Percentiles rank a stretch among this genome's conserved stretches.
Evolutionary conservation across 1,139 yeast species (phyloP).

Genomic region (Hansenula anomala): DNA sequence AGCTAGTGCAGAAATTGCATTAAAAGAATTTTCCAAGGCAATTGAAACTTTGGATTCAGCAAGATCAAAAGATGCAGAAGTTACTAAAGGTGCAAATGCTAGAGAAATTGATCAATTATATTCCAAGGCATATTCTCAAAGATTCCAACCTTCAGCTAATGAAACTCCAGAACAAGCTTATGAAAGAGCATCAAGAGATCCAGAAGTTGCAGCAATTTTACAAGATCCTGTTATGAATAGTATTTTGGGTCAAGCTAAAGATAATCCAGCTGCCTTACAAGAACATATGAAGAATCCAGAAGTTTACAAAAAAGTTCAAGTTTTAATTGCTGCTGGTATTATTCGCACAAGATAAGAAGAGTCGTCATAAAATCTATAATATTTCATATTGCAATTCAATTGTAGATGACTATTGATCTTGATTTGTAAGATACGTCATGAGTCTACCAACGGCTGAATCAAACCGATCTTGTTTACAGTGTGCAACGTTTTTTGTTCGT

Average conservation of each 20-base stretch:
- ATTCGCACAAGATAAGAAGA: slow-evolving; percentile 73
- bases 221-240: slow-evolving; percentile 98
- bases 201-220: slow-evolving; percentile 85
- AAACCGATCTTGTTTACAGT: no score
- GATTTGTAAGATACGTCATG: no score
- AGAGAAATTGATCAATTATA: slow-evolving; percentile 81
- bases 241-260: slow-evolving; percentile 89
- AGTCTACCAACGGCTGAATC: no score
- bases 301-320: slow-evolving; percentile 81
- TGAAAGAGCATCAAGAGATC: slow-evolving; percentile 88
- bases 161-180: slow-evolving; percentile 95
- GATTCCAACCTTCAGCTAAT: slow-evolving; percentile 79
- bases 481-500: no score
- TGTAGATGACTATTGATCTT: no score
- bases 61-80: slow-evolving; percentile 64
- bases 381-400: no score
- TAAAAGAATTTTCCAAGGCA: slow-evolving; percentile 80
- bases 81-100: slow-evolving; percentile 53
- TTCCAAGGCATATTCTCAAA: slow-evolving; percentile 69
- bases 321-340: slow-evolving; percentile 94
- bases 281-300: slow-evolving; percentile 98
- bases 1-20: slow-evolving; percentile 90
- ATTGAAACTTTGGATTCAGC: slow-evolving; percentile 81
- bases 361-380: no score
- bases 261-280: slow-evolving; percentile 93